phyloP scores from a whole-genome alignment of 768 basidiomycete genomes.

The Leucocoprinus sp. region DNA sequence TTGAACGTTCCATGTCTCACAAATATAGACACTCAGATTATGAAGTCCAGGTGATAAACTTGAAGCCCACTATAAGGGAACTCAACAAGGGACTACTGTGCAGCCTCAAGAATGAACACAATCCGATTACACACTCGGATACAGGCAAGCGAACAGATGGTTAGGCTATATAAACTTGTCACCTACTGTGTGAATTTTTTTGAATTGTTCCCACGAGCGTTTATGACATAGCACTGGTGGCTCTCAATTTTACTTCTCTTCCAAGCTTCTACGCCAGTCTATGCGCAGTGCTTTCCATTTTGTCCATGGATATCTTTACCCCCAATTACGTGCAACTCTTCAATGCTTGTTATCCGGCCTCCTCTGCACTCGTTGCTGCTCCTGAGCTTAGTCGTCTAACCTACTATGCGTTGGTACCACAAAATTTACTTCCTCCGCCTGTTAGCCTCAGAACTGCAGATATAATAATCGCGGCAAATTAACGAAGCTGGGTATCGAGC shows the following conservation, averaged over 20 bases:
- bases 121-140: conserved; percentile 76
- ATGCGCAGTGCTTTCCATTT: too few relatives aligned
- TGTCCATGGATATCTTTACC: conserved; percentile 69
- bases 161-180: too few relatives aligned
- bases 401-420: conserved; percentile 58
- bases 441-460: conserved; percentile 19
- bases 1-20: background rate
- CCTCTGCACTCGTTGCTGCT: conserved; percentile 64
- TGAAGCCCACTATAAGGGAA: conserved; percentile 12
- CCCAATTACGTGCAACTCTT: conserved; percentile 81
- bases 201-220: conserved; percentile 5
- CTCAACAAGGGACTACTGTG: conserved; percentile 53
- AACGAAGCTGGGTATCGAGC: conserved; percentile 63
- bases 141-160: conserved; percentile 53
- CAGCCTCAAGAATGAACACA: conserved; percentile 54
- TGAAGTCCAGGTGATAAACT: background rate
- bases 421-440: background rate
- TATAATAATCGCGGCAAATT: conserved; percentile 78
- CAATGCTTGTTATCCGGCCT: conserved; percentile 79
- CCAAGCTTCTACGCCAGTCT: conserved; percentile 1
- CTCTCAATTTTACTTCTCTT: too few relatives aligned
- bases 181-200: conserved; percentile 5
- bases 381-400: conserved; percentile 81
- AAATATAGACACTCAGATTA: background rate
- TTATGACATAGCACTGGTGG: conserved; percentile 5